These are phyloP conservation scores for Dendrostoma leiphaemia DNA, from an alignment of 2,329 filamentous ascomycete genomes.

Conservation along the genomic window DNA sequence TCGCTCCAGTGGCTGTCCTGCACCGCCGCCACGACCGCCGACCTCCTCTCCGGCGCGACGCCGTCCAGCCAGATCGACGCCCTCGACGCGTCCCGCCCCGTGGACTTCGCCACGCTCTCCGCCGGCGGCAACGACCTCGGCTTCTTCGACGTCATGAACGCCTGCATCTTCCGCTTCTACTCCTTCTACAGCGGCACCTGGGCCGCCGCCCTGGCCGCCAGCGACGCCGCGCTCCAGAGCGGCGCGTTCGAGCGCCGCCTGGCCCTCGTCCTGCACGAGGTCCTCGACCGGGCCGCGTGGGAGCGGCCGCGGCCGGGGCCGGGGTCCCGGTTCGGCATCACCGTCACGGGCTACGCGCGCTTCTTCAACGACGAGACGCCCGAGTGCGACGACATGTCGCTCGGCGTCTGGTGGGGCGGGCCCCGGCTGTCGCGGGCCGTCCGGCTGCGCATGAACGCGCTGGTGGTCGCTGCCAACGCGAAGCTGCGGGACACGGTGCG, in stretches of 20 bases:
- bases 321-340: constrained; percentile 39
- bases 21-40: constrained; percentile 40
- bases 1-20: constrained; percentile 46
- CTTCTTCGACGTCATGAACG: constrained; percentile 49
- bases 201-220: constrained; percentile 35
- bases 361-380: constrained; percentile 46
- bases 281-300: constrained; percentile 42
- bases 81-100: constrained; percentile 35
- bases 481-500: constrained; percentile 36
- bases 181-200: constrained; percentile 47
- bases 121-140: constrained; percentile 48
- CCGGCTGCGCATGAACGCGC: constrained; percentile 40
- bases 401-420: constrained; percentile 45
- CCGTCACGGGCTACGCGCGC: constrained; percentile 46
- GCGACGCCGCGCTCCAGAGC: constrained; percentile 32
- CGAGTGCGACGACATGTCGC: constrained; percentile 41
- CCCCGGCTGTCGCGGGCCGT: constrained; percentile 39
- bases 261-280: constrained; percentile 38
- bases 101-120: constrained; percentile 45
- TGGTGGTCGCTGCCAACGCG: constrained; percentile 40
- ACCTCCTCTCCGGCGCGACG: constrained; percentile 34
- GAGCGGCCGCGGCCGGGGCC: too few relatives aligned
- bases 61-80: constrained; percentile 39
- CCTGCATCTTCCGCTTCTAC: constrained; percentile 49
- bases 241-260: constrained; percentile 38